These are phyloP conservation scores for Dendrostoma leiphaemia DNA, from an alignment of 2,329 filamentous ascomycete genomes.

Conservation along the genomic window DNA sequence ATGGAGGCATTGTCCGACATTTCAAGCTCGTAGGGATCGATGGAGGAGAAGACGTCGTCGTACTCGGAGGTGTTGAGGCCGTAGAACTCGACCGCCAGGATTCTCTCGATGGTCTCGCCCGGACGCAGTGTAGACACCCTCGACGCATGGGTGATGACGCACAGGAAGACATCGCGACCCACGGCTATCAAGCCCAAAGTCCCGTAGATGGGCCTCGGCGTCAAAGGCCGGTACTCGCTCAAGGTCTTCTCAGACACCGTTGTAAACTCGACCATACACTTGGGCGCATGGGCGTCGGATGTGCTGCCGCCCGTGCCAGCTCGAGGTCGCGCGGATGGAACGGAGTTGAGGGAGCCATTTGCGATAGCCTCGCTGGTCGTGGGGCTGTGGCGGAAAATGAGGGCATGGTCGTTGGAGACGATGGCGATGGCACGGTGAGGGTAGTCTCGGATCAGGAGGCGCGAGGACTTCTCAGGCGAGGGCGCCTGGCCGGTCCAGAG, in stretches of 20 bases:
- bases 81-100: conserved; percentile 85
- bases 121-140: conserved; percentile 80
- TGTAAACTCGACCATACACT: conserved; percentile 87
- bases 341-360: conserved; percentile 58
- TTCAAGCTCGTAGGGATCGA: conserved; percentile 52
- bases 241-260: conserved; percentile 63
- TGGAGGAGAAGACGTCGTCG: conserved; percentile 64
- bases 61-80: conserved; percentile 86
- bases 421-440: conserved; percentile 87
- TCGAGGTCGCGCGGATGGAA: conserved; percentile 45
- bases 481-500: conserved; percentile 47
- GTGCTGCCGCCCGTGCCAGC: conserved; percentile 31
- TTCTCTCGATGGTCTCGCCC: conserved; percentile 85
- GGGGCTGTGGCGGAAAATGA: conserved; percentile 79
- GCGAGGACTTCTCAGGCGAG: conserved; percentile 62
- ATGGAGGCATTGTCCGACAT: conserved; percentile 43
- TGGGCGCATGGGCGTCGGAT: conserved; percentile 47
- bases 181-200: conserved; percentile 87
- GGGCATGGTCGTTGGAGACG: conserved; percentile 72
- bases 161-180: conserved; percentile 82
- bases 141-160: conserved; percentile 77
- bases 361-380: conserved; percentile 57
- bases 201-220: conserved; percentile 72
- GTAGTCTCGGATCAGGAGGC: conserved; percentile 81
- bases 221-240: conserved; percentile 73